phyloP scores from a whole-genome alignment of 1,139 yeast species.

The Suhomyces wounanorum region DNA sequence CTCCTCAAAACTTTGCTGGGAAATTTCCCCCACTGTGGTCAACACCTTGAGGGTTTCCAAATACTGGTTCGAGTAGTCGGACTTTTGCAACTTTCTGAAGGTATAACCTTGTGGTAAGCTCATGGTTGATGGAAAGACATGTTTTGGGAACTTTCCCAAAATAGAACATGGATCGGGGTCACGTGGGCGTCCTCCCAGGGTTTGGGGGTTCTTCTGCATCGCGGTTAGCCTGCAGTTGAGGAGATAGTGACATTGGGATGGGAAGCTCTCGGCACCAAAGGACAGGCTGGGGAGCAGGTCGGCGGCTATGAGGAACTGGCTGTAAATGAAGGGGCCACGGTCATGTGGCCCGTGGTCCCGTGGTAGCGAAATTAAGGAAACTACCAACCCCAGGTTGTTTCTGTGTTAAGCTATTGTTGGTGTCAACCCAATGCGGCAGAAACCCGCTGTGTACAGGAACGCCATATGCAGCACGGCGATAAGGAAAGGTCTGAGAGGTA shows the following conservation, averaged over 20 bases:
- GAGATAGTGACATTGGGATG: not conserved
- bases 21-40: constrained; percentile 66
- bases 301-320: too few relatives aligned
- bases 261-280: too few relatives aligned
- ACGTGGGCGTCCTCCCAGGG: not conserved
- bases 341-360: too few relatives aligned
- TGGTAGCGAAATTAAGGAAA: too few relatives aligned
- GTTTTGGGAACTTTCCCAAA: constrained; percentile 5
- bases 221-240: not conserved
- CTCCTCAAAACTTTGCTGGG: constrained; percentile 41
- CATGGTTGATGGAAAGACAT: constrained; percentile 16
- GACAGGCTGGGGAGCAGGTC: too few relatives aligned
- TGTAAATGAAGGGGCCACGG: too few relatives aligned
- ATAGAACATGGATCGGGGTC: constrained; percentile 2
- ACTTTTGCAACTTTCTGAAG: constrained; percentile 46
- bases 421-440: too few relatives aligned
- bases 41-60: constrained; percentile 53
- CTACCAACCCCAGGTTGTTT: too few relatives aligned
- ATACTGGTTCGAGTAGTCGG: constrained; percentile 53
- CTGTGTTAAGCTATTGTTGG: too few relatives aligned
- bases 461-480: too few relatives aligned
- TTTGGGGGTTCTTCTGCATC: not conserved
- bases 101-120: constrained; percentile 53
- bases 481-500: too few relatives aligned
- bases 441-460: too few relatives aligned